Base-by-base conservation (phyloP, 2,329 filamentous ascomycete species). In the Hymenoscyphus albidus region DNA sequence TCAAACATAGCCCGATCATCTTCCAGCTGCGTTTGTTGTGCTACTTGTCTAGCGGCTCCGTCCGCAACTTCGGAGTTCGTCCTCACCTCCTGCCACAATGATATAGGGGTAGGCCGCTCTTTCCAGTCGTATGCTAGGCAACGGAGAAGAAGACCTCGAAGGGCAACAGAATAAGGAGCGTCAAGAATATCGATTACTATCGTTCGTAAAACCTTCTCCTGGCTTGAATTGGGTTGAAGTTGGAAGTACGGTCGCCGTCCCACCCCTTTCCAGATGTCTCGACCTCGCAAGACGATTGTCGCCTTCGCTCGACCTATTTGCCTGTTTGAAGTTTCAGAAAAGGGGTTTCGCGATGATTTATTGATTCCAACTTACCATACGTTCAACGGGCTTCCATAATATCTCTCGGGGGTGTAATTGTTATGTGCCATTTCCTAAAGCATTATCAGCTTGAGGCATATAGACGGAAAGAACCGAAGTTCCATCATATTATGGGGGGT, bases 61-160 rank as follows among this genome's bases (percentile, higher is more conserved):
- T 51, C 44, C 18, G 44, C 44, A 27, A 27, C 5, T 51, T n/a
- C 44, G 22, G 44, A 51, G 7, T 18, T 51, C 44, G 18, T 9
- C 13, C 22, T 27, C 12, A 61, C 16, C 32, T 51, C 40, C 13
- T 27, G 22, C 42, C n/a, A 57, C 32, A 57, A 57, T 16, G 31
- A 7, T 14, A 1, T 16, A 38, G 31, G 16, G 9, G 9, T 12
- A 38, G 55, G 31, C 16, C 55, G 55, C 16, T 38, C 13, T 18
- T 18, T 3, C 55, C 55, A 57, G n/a, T 57, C 31, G 14, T 38
- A 35, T 57, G 55, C 55, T 38, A 57, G 32, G n/a, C 55, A 57
- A 5, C 27, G 27, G 31, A 57, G 32, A 38, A 57, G 16, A 27
- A 57, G 55, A 38, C 13, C 9, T 35, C 55, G 55, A 35, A 57